A percentile compares a stretch with the other conserved stretches of the same genome.
phyloP scores from a whole-genome alignment of 257 asterid genomes.

The Handroanthus guayacan region DNA sequence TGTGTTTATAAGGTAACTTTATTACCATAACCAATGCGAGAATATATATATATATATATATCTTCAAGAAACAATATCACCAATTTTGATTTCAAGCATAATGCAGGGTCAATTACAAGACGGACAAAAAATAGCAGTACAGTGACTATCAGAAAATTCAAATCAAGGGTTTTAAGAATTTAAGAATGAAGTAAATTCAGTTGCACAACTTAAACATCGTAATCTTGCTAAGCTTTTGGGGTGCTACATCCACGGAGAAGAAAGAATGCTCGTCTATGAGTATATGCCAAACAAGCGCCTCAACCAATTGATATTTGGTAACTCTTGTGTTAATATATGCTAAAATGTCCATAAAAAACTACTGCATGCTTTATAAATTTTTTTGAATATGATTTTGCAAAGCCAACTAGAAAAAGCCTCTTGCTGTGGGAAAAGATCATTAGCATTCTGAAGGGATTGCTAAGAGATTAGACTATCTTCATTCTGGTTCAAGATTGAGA shows the following conservation, averaged over 20 bases:
- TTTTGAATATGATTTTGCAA: slow-evolving; percentile 15
- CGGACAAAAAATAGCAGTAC: slow-evolving; percentile 48
- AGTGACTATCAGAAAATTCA: slow-evolving; percentile 44
- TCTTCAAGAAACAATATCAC: not conserved
- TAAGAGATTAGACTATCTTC: slow-evolving; percentile 53
- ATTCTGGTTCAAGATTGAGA: slow-evolving; percentile 51
- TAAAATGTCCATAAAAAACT: too few species aligned
- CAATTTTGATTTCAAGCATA: not conserved
- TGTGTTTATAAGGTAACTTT: slow-evolving; percentile 49
- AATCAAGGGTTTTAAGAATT: slow-evolving; percentile 49
- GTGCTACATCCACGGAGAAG: slow-evolving; percentile 45
- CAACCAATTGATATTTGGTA: slow-evolving; percentile 49
- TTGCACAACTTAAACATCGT: slow-evolving; percentile 48
- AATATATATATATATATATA: not conserved
- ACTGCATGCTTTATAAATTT: not conserved
- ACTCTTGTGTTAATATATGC: too few species aligned
- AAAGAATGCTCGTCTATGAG: slow-evolving; percentile 51
- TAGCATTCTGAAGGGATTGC: slow-evolving; percentile 53
- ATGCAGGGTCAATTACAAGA: slow-evolving; percentile 41
- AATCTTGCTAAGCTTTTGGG: slow-evolving; percentile 56
- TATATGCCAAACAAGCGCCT: slow-evolving; percentile 53
- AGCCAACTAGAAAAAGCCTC: slow-evolving; percentile 29
- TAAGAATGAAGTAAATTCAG: slow-evolving; percentile 46
- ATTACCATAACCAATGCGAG: not conserved
- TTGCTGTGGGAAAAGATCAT: slow-evolving; percentile 42